Evolutionary conservation across 345 rosid species (phyloP).

Genomic region (Linum tenue): DNA sequence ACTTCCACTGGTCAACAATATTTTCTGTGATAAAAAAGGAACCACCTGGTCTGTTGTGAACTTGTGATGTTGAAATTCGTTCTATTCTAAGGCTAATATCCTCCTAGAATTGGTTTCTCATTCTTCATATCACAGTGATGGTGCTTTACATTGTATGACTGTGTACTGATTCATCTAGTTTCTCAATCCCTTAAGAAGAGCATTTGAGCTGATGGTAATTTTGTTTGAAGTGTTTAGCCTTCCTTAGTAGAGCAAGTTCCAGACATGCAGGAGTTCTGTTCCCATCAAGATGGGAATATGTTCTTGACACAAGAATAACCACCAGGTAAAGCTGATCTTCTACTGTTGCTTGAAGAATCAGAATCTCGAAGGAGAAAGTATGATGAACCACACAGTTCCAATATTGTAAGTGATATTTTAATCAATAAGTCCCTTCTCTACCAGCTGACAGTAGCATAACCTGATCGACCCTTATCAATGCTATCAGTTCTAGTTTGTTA

Average conservation of each 20-base stretch:
- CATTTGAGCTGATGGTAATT: too few species aligned
- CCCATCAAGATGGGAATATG: neutral
- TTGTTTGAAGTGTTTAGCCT: neutral
- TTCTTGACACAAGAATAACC: neutral
- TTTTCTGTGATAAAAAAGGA: neutral
- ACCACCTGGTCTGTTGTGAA: neutral
- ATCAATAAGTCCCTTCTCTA: neutral
- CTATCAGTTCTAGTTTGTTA: too few species aligned
- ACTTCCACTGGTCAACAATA: neutral
- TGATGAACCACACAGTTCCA: too few species aligned
- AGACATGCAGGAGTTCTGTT: neutral
- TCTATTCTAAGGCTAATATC: neutral
- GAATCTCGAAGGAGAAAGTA: neutral
- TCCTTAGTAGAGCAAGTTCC: neutral
- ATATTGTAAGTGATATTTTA: too few species aligned
- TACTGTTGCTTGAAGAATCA: neutral
- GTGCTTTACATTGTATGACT: too few species aligned
- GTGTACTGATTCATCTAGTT: too few species aligned
- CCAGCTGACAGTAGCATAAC: too few species aligned
- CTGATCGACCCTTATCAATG: neutral
- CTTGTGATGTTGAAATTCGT: neutral
- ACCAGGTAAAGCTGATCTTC: neutral
- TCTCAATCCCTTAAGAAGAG: too few species aligned
- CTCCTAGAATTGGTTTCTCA: neutral
- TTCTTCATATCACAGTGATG: neutral